phyloP scores from a whole-genome alignment of 1,139 yeast species.

The Candida sp. region DNA sequence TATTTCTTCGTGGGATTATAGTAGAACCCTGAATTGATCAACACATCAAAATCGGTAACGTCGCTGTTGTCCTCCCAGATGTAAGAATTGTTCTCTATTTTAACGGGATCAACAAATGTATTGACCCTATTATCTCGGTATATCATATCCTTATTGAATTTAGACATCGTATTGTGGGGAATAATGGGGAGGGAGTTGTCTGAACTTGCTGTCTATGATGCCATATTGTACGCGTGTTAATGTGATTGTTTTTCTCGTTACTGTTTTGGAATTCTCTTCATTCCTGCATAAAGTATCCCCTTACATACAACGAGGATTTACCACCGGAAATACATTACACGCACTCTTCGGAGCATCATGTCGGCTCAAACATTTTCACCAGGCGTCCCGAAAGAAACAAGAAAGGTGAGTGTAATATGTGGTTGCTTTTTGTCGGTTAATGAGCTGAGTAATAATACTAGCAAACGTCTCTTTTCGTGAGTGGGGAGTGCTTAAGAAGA shows the following conservation, averaged over 20 bases:
- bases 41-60: conserved; percentile 14
- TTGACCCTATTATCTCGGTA: conserved; percentile 19
- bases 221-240: neutral
- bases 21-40: conserved; percentile 71
- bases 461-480: too few species aligned
- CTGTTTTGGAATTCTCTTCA: neutral
- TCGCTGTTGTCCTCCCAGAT: conserved; percentile 21
- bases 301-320: neutral
- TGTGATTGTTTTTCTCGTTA: neutral
- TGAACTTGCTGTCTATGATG: neutral
- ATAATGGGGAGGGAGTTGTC: neutral
- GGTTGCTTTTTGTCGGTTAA: too few species aligned
- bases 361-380: neutral
- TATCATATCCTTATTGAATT: conserved; percentile 17
- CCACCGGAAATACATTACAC: neutral
- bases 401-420: too few species aligned
- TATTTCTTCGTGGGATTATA: conserved; percentile 58
- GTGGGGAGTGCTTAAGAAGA: too few species aligned
- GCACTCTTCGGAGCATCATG: neutral
- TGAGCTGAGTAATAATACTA: too few species aligned
- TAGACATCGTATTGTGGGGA: neutral
- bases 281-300: neutral
- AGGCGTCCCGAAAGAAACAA: too few species aligned
- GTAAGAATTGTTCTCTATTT: conserved; percentile 15
- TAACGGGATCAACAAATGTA: conserved; percentile 18